A percentile compares a stretch with the other conserved stretches of the same genome.
phyloP scores from a whole-genome alignment of 2,329 filamentous ascomycete genomes.

The Sarocladiaceae sp. region DNA sequence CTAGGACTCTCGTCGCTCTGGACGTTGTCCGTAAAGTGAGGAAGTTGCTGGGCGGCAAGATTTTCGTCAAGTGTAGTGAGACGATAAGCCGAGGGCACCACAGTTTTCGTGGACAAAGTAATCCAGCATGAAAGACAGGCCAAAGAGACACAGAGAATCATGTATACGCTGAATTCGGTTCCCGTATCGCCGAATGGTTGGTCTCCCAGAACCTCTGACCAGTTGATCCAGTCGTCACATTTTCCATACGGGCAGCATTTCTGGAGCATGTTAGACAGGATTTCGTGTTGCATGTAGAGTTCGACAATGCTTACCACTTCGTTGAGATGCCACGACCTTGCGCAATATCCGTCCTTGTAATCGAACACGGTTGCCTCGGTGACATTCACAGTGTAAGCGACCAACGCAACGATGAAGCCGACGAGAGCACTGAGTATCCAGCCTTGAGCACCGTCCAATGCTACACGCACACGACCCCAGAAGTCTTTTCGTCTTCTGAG shows the following conservation, averaged over 20 bases:
- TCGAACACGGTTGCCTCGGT: constrained; percentile 83
- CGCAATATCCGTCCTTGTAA: constrained; percentile 84
- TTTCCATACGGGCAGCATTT: constrained; percentile 48
- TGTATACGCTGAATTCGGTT: constrained; percentile 73
- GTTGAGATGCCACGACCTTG: constrained; percentile 62
- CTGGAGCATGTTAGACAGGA: constrained; percentile 20
- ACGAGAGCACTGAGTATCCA: constrained; percentile 92
- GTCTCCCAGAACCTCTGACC: constrained; percentile 43
- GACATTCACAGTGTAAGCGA: constrained; percentile 86
- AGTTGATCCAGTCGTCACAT: constrained; percentile 51
- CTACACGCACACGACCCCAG: constrained; percentile 67
- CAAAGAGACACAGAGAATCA: constrained; percentile 63
- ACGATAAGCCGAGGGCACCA: constrained; percentile 81
- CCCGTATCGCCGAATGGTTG: constrained; percentile 44
- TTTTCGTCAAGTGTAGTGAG: constrained; percentile 91
- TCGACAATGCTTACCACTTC: constrained; percentile 50
- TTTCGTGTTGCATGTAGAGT: background rate
- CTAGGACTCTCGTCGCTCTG: constrained; percentile 38
- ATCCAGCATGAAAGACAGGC: constrained; percentile 68
- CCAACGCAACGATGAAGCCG: constrained; percentile 73
- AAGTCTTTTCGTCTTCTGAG: constrained; percentile 77
- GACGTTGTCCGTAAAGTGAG: constrained; percentile 31
- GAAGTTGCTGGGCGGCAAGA: constrained; percentile 58
- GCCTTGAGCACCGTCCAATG: constrained; percentile 83
- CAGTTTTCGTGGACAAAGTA: constrained; percentile 85